phyloP scores from a whole-genome alignment of 345 rosid species.

The Angophora floribunda region DNA sequence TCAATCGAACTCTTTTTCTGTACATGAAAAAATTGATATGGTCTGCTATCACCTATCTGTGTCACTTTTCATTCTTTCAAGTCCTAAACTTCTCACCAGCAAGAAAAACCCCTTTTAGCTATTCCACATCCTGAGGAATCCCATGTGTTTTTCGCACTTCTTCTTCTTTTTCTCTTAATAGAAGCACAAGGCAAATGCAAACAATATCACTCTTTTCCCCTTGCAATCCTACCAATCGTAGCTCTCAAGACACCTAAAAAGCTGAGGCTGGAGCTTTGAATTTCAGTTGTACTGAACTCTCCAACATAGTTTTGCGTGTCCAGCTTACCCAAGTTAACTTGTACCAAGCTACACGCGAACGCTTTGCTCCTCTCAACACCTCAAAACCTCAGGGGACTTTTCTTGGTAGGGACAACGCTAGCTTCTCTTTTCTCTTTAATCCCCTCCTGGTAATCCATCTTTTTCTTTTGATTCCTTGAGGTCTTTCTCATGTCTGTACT shows the following conservation, averaged over 20 bases:
- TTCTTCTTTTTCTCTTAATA: neutral
- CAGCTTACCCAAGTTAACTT: neutral
- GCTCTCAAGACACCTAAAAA: neutral
- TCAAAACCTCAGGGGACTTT: neutral
- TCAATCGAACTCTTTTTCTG: neutral
- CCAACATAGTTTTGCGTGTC: neutral
- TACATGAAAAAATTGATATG: neutral
- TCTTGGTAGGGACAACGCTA: neutral
- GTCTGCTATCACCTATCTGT: neutral
- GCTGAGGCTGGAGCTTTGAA: neutral
- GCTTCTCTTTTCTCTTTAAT: neutral
- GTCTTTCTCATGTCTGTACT: neutral
- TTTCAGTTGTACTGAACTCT: neutral
- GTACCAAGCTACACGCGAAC: neutral
- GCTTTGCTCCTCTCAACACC: neutral
- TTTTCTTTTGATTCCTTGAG: neutral
- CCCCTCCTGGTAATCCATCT: neutral
- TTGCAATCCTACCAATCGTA: neutral
- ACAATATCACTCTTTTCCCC: neutral
- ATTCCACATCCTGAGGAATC: neutral
- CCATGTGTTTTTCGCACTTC: neutral
- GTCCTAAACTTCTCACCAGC: neutral
- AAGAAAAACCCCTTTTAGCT: neutral
- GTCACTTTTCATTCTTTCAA: neutral
- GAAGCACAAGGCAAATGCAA: neutral